These are phyloP conservation scores for Penicillium malachiteum DNA, from an alignment of 495 filamentous ascomycete species.

Conservation along the genomic window DNA sequence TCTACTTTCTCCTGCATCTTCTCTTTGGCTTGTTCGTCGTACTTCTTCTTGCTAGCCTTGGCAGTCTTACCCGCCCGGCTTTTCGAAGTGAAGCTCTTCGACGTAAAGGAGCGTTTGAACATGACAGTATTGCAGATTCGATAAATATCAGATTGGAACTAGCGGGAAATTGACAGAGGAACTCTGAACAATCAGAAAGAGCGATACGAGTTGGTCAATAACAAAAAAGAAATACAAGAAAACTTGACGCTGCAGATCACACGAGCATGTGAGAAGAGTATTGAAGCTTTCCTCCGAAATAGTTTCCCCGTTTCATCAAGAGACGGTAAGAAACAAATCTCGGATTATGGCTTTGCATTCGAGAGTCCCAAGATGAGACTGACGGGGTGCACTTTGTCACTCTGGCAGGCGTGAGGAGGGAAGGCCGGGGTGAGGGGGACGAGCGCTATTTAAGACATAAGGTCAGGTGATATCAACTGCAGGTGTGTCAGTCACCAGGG, in stretches of 20 bases:
- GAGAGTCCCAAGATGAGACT: conserved; percentile 25
- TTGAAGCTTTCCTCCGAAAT: conserved; percentile 36
- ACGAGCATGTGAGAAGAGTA: conserved; percentile 36
- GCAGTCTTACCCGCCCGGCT: conserved; percentile 76
- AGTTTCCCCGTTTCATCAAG: conserved; percentile 27
- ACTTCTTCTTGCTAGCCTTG: conserved; percentile 69
- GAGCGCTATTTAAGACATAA: conserved; percentile 30
- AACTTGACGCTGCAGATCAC: conserved; percentile 38
- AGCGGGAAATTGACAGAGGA: conserved; percentile 11
- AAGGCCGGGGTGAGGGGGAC: conserved; percentile 11
- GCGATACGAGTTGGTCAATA: conserved; percentile 38
- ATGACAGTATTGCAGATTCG: conserved; percentile 51
- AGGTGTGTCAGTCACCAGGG: background rate
- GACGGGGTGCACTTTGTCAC: conserved; percentile 36
- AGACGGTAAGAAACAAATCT: conserved; percentile 19
- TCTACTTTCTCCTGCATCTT: conserved; percentile 67
- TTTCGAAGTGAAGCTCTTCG: conserved; percentile 60
- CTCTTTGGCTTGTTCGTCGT: conserved; percentile 69
- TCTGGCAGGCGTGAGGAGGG: conserved; percentile 37
- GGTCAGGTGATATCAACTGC: conserved; percentile 33
- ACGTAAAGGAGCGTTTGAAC: conserved; percentile 82
- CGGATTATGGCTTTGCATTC: conserved; percentile 32
- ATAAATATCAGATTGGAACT: conserved; percentile 6
- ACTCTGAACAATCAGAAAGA: conserved; percentile 31
- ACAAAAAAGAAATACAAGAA: conserved; percentile 20